Base-by-base conservation (phyloP, 331 rosid genomes). In the Quercus tomentella region DNA sequence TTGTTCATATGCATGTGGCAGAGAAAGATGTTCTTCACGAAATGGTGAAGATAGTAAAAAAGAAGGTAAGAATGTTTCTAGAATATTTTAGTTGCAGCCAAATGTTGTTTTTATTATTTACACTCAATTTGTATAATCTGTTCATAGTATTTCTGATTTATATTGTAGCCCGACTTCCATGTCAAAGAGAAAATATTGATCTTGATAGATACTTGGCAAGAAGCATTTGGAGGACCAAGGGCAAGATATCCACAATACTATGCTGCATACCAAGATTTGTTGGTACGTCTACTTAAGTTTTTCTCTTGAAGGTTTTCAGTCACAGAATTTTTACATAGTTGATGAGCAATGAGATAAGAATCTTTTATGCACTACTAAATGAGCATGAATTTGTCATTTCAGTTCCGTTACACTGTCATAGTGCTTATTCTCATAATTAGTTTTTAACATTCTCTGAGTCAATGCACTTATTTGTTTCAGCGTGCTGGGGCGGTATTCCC, bases 181-280 rank as follows among this genome's bases (percentile, higher is more conserved):
- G 99, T 96, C 88, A 92, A 80, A 89, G 97, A 93, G 90, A 96
- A 93, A 98, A 89, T 96, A 86, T 76, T 96, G 84, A 79, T 45
- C 79, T 91, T 96, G 74, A 86, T 96, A 79, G 99, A 96, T 82
- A 91, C 97, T 65, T 96, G 99, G 99, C 98, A 96, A 93, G 99
- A 96, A 83, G 99, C 94, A 62, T 96, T 96, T 81, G 99, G 98
- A 76, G 99, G 99, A 66, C 86, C 97, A 23, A 93, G 97, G 79
- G 97, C 94, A 79, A 93, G 97, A 93, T 96, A 91, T 89, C 93
- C 98, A 74, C 99, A 96, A 78, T 93, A 90, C 70, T 93, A 87
- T 86, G 94, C 91, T 62, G 97, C 99, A 68, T 96, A 96, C 79
- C 94, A 91, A 87, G 99, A 96, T 74, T 82, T 96, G 81, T 78